Evolutionary conservation across 176 grass and related monocot species (phyloP).

Genomic region (Musa itinerans): DNA sequence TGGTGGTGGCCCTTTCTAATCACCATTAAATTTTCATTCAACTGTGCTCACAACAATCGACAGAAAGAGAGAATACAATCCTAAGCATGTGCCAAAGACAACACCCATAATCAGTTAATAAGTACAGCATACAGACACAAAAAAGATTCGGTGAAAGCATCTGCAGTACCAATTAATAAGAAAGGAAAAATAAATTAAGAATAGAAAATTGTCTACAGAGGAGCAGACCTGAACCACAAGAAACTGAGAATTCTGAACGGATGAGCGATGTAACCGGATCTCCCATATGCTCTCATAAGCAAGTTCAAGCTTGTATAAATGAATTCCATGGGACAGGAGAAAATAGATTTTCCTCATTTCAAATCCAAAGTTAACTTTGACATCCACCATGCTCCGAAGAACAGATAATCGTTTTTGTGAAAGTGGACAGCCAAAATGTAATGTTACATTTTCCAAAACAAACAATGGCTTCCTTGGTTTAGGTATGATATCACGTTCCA

Average conservation of each 20-base stretch:
- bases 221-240: slow-evolving; percentile 70
- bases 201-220: not conserved
- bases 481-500: slow-evolving; percentile 56
- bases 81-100: not conserved
- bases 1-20: no score
- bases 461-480: slow-evolving; percentile 56
- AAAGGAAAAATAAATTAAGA: not conserved
- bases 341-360: slow-evolving; percentile 64
- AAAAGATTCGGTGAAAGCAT: not conserved
- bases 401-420: slow-evolving; percentile 39
- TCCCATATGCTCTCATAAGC: slow-evolving; percentile 95
- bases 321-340: slow-evolving; percentile 10
- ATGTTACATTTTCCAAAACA: slow-evolving; percentile 23
- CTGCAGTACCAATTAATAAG: slow-evolving; percentile 1
- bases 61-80: not conserved
- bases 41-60: not conserved
- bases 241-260: slow-evolving; percentile 46
- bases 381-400: slow-evolving; percentile 26
- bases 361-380: slow-evolving; percentile 63
- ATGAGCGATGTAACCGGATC: slow-evolving; percentile 62
- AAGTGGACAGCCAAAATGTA: slow-evolving; percentile 65
- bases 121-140: not conserved
- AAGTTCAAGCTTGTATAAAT: slow-evolving; percentile 66
- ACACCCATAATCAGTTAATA: not conserved
- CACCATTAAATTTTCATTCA: not conserved